These are phyloP conservation scores for Heritiera fomes DNA, from an alignment of 345 rosid genomes.

Conservation along the genomic window DNA sequence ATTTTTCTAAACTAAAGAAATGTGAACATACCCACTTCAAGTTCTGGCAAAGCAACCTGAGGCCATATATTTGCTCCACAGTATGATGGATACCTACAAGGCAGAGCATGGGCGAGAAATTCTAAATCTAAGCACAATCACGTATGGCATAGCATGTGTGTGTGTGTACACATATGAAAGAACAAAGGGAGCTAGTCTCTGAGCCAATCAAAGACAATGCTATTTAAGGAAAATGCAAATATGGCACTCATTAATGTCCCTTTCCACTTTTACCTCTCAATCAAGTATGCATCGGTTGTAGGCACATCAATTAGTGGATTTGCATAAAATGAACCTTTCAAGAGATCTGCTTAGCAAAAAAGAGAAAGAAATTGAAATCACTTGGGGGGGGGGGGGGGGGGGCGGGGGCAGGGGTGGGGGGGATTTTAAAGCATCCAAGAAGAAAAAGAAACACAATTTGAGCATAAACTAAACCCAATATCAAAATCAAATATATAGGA, in stretches of 20 bases:
- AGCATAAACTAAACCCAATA: neutral
- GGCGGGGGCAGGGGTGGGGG: neutral
- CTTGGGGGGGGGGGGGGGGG: neutral
- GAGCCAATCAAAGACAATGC: neutral
- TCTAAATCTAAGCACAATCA: constrained; percentile 16
- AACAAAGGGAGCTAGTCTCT: neutral
- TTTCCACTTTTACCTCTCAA: constrained; percentile 50
- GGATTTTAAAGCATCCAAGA: neutral
- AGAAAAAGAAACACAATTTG: neutral
- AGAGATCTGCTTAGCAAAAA: constrained; percentile 51
- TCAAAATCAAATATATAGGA: neutral
- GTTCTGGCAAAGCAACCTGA: constrained; percentile 62
- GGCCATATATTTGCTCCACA: constrained; percentile 98
- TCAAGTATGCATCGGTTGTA: constrained; percentile 49
- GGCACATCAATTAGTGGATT: constrained; percentile 80
- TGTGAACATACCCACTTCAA: constrained; percentile 66
- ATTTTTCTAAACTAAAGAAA: constrained; percentile 11
- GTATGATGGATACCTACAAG: constrained; percentile 77
- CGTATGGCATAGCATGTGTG: neutral
- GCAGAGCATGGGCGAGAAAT: constrained; percentile 18
- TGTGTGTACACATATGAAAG: neutral
- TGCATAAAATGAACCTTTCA: constrained; percentile 90
- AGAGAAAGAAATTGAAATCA: constrained; percentile 9
- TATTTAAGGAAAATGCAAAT: constrained; percentile 9
- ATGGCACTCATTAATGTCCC: neutral